phyloP scores from a whole-genome alignment of 2,329 filamentous ascomycete genomes.

The Penicillium corylophilum region DNA sequence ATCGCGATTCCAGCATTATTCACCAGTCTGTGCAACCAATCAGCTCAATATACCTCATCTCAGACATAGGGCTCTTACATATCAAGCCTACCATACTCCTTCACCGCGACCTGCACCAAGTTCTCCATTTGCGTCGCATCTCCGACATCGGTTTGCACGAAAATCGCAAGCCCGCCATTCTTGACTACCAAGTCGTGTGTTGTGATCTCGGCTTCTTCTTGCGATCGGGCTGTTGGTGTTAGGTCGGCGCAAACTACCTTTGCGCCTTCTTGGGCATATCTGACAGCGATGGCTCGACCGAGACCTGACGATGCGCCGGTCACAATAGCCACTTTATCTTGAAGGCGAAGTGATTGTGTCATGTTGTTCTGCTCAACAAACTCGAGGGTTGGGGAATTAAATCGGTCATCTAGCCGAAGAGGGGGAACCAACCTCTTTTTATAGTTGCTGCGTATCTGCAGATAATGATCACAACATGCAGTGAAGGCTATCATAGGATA shows the following conservation, averaged over 20 bases:
- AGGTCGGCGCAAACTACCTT: conserved; percentile 47
- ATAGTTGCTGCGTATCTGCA: background rate
- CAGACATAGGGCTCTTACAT: conserved; percentile 34
- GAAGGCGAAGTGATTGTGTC: conserved; percentile 18
- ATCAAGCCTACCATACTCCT: conserved; percentile 43
- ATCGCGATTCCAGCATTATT: conserved; percentile 53
- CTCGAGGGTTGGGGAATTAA: background rate
- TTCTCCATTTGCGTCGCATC: conserved; percentile 36
- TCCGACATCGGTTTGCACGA: conserved; percentile 48
- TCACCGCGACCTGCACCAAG: conserved; percentile 37
- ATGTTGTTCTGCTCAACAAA: background rate
- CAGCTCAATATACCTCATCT: background rate
- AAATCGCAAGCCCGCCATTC: conserved; percentile 40
- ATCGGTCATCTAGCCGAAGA: background rate
- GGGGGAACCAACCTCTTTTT: background rate
- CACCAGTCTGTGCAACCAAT: conserved; percentile 22
- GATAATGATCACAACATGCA: background rate
- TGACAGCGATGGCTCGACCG: conserved; percentile 48
- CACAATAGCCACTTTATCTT: conserved; percentile 43
- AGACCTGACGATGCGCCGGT: conserved; percentile 51
- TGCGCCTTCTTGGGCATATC: conserved; percentile 44
- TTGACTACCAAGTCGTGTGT: conserved; percentile 43
- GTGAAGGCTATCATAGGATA: background rate
- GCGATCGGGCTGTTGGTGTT: conserved; percentile 15
- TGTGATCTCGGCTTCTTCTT: conserved; percentile 24